Conservation (phyloP, 176 grass and related monocot species). For the Ananas comosus region DNA sequence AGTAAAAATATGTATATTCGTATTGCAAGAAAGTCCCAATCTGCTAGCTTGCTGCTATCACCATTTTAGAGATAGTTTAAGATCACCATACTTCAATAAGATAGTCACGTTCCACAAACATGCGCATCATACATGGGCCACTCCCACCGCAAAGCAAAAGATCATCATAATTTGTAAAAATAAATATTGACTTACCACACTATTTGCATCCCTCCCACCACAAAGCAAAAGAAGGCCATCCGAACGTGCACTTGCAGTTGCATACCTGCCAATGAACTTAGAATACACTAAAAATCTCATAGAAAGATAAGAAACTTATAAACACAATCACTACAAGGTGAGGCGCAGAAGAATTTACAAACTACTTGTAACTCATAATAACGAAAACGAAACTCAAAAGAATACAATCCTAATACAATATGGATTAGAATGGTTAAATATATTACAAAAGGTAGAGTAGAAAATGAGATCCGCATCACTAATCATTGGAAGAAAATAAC, state of each 20-base stretch:
- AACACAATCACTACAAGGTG: not conserved
- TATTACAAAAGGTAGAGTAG: too few species aligned
- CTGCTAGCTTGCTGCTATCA: too few species aligned
- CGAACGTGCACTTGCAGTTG: constrained; percentile 92
- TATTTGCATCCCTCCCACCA: constrained; percentile 94
- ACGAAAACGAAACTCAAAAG: too few species aligned
- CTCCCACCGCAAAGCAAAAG: not conserved
- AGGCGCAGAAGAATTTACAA: too few species aligned
- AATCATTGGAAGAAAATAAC: too few species aligned
- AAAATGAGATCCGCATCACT: too few species aligned
- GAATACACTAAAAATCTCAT: not conserved
- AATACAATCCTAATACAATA: too few species aligned
- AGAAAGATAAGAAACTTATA: not conserved
- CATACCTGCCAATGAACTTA: constrained; percentile 56
- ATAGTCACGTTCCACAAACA: not conserved
- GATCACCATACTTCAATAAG: too few species aligned
- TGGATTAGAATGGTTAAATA: too few species aligned
- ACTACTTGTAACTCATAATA: too few species aligned
- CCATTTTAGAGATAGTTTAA: too few species aligned
- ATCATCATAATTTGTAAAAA: not conserved
- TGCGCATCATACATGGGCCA: too few species aligned
- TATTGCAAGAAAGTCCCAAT: not conserved
- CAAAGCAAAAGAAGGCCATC: constrained; percentile 95
- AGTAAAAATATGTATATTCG: not conserved
- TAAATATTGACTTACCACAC: constrained; percentile 59